Evolutionary conservation across 1,284 basidiomycete genomes (phyloP).

Genomic region (Puccinia brachypodii): DNA sequence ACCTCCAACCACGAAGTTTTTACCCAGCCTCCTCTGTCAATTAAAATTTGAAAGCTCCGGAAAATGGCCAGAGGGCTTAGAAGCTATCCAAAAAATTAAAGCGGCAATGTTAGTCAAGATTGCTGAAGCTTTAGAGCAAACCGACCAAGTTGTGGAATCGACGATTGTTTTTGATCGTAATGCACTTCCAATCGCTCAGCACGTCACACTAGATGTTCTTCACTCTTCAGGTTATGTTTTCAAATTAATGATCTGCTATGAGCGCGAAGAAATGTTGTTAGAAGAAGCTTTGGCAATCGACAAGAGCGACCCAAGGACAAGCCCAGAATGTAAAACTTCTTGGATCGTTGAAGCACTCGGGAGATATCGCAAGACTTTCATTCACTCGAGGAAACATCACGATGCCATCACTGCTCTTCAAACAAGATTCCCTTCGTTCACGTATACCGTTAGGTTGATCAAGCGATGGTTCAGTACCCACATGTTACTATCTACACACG

Average conservation of each 20-base stretch:
- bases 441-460: slow-evolving; percentile 78
- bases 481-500: slow-evolving; percentile 72
- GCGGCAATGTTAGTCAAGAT: slow-evolving; percentile 71
- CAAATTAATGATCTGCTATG: slow-evolving; percentile 77
- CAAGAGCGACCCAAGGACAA: slow-evolving; percentile 55
- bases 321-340: slow-evolving; percentile 42
- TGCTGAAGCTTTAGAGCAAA: slow-evolving; percentile 64
- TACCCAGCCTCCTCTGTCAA: slow-evolving; percentile 70
- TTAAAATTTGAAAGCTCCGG: slow-evolving; percentile 87
- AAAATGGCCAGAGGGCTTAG: slow-evolving; percentile 91
- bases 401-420: slow-evolving; percentile 75
- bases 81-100: slow-evolving; percentile 91
- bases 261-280: slow-evolving; percentile 77
- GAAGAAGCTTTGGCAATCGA: slow-evolving; percentile 65
- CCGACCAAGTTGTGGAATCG: slow-evolving; percentile 61
- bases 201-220: slow-evolving; percentile 72
- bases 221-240: slow-evolving; percentile 85
- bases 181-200: slow-evolving; percentile 68
- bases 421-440: slow-evolving; percentile 76
- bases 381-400: slow-evolving; percentile 80
- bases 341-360: slow-evolving; percentile 68
- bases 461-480: slow-evolving; percentile 92
- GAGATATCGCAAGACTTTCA: slow-evolving; percentile 69
- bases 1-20: slow-evolving; percentile 65
- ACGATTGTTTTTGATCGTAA: slow-evolving; percentile 57